Percentiles rank a stretch among this genome's conserved stretches.
Conservation (phyloP, 495 filamentous ascomycete species). For the Trichoderma reesei region DNA sequence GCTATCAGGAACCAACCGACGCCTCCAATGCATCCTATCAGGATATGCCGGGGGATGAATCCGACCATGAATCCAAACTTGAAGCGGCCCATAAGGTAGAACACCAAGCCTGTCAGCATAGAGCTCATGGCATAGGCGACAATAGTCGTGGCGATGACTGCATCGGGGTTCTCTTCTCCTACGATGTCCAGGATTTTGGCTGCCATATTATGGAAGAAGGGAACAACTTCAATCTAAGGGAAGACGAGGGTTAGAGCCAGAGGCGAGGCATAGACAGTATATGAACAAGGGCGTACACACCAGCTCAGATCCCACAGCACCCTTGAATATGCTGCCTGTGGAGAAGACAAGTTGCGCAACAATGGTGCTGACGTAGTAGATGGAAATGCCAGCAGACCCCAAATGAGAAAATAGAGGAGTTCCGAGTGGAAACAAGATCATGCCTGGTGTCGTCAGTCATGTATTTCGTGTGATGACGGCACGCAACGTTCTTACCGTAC, state of each 20-base stretch:
- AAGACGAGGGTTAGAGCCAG: constrained; percentile 12
- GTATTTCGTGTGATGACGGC: background rate
- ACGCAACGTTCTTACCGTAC: constrained; percentile 53
- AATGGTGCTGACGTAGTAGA: constrained; percentile 97
- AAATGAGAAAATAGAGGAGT: constrained; percentile 72
- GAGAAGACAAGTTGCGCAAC: constrained; percentile 92
- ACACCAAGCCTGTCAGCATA: constrained; percentile 79
- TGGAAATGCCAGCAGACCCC: constrained; percentile 88
- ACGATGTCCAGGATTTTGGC: constrained; percentile 71
- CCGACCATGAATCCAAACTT: constrained; percentile 83
- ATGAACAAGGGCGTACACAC: constrained; percentile 27
- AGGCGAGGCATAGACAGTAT: background rate
- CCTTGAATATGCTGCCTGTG: constrained; percentile 77
- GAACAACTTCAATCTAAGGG: constrained; percentile 93
- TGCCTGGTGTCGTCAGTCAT: constrained; percentile 36
- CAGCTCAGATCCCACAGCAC: constrained; percentile 94
- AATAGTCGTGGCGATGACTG: constrained; percentile 86
- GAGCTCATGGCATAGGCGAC: constrained; percentile 85
- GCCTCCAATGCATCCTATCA: constrained; percentile 96
- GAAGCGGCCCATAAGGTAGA: constrained; percentile 80
- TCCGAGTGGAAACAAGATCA: constrained; percentile 91
- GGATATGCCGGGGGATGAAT: constrained; percentile 90
- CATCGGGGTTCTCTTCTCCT: constrained; percentile 69
- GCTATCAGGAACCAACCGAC: constrained; percentile 93
- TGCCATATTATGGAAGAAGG: constrained; percentile 97